These are phyloP conservation scores for Lotmaria passim DNA, from an alignment of 208 protist genomes.

Conservation along the genomic window DNA sequence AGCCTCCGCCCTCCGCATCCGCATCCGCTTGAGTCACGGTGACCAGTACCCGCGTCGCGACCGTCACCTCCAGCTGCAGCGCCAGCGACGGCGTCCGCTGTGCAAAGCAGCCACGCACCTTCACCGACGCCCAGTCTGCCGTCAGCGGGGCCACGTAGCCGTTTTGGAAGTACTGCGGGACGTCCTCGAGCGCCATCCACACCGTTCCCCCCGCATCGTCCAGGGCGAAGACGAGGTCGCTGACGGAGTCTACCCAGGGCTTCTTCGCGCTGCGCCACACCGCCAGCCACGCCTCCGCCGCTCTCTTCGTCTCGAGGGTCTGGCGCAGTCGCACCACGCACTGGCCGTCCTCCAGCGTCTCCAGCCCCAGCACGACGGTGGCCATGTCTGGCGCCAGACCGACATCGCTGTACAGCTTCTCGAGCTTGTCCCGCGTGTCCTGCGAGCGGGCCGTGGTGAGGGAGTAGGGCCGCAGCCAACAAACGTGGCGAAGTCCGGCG, in stretches of 20 bases:
- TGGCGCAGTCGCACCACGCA: slow-evolving; percentile 38
- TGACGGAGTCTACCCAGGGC: slow-evolving; percentile 47
- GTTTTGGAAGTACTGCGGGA: slow-evolving; percentile 65
- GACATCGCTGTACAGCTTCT: slow-evolving; percentile 39
- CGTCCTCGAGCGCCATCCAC: slow-evolving; percentile 70
- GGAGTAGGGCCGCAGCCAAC: slow-evolving; percentile 40
- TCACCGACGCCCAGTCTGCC: slow-evolving; percentile 26
- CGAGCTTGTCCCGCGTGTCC: slow-evolving; percentile 31
- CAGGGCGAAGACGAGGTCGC: slow-evolving; percentile 32
- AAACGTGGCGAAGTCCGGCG: neutral
- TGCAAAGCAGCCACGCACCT: slow-evolving; percentile 44
- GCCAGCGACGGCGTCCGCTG: slow-evolving; percentile 43
- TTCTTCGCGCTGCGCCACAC: slow-evolving; percentile 48
- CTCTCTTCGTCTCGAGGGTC: slow-evolving; percentile 10
- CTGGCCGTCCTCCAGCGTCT: slow-evolving; percentile 23
- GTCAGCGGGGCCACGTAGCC: slow-evolving; percentile 50
- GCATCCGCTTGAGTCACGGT: slow-evolving; percentile 46
- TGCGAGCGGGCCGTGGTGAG: slow-evolving; percentile 41
- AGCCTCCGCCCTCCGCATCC: neutral
- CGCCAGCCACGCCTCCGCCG: slow-evolving; percentile 20
- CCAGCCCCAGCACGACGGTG: slow-evolving; percentile 40
- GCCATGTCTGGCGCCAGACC: slow-evolving; percentile 40
- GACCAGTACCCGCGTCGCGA: slow-evolving; percentile 36
- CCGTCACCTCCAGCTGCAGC: slow-evolving; percentile 50
- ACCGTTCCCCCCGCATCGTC: slow-evolving; percentile 23